Percentiles rank a stretch among this genome's conserved stretches.
These are phyloP conservation scores for Cryoendolithus antarcticus DNA, from an alignment of 2,329 filamentous ascomycete species.

Conservation along the genomic window DNA sequence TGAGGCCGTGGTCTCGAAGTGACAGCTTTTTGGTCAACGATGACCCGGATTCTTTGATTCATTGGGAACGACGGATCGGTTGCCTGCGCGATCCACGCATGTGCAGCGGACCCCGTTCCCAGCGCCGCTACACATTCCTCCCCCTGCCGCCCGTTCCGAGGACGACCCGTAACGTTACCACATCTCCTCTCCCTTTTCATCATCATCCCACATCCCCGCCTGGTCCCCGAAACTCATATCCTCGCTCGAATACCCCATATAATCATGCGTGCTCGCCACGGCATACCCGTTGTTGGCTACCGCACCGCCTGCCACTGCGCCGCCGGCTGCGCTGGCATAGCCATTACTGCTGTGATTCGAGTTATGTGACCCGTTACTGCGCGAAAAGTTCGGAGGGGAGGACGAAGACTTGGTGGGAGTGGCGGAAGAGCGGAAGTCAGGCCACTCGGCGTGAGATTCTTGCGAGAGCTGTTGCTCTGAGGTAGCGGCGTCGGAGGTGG, in stretches of 20 bases:
- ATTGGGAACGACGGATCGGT: too few relatives aligned
- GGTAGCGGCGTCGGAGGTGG: neutral
- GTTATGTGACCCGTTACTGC: neutral
- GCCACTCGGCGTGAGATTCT: slow-evolving; percentile 1
- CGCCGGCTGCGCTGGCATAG: neutral
- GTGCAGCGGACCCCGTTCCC: too few relatives aligned
- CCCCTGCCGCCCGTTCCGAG: too few relatives aligned
- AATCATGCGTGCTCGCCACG: slow-evolving; percentile 22
- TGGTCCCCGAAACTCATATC: slow-evolving; percentile 15
- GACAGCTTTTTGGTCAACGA: too few relatives aligned
- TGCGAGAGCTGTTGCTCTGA: too few relatives aligned
- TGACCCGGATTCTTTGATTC: too few relatives aligned
- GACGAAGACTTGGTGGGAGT: slow-evolving; percentile 2
- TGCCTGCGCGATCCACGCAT: too few relatives aligned
- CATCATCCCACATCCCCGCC: slow-evolving; percentile 19
- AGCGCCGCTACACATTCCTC: too few relatives aligned
- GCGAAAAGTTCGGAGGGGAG: too few relatives aligned
- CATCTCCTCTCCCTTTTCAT: slow-evolving; percentile 12
- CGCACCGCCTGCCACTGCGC: neutral
- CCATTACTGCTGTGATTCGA: slow-evolving; percentile 8
- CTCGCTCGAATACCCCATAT: slow-evolving; percentile 22
- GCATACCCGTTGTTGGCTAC: slow-evolving; percentile 15
- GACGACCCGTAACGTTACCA: too few relatives aligned
- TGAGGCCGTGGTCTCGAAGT: too few relatives aligned
- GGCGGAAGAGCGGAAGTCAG: slow-evolving; percentile 5